These are phyloP conservation scores for Aspergillus hiratsukae DNA, from an alignment of 2,329 filamentous ascomycete species.

Conservation along the genomic window DNA sequence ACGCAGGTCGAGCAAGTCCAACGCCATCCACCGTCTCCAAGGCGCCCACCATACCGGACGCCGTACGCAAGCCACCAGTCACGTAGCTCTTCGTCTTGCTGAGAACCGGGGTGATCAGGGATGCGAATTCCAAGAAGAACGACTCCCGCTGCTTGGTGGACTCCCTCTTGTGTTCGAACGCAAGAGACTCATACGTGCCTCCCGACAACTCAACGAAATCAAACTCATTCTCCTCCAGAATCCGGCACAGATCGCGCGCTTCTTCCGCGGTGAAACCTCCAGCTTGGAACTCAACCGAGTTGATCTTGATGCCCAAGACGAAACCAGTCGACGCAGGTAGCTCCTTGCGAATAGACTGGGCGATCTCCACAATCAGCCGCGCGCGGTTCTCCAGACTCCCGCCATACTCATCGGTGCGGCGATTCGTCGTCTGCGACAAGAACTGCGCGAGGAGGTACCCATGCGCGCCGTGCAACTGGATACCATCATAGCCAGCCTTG, in stretches of 20 bases:
- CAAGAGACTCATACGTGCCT: constrained; percentile 55
- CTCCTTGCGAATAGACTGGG: constrained; percentile 29
- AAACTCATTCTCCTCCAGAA: constrained; percentile 30
- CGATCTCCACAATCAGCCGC: constrained; percentile 56
- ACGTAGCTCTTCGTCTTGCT: constrained; percentile 55
- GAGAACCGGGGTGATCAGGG: constrained; percentile 47
- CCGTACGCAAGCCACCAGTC: constrained; percentile 55
- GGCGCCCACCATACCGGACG: constrained; percentile 55
- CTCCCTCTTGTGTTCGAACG: constrained; percentile 50
- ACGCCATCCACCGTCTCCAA: constrained; percentile 57
- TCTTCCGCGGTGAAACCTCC: constrained; percentile 45
- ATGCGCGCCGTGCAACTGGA: constrained; percentile 51
- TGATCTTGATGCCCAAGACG: constrained; percentile 55
- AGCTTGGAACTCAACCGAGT: constrained; percentile 55
- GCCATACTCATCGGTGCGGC: constrained; percentile 61
- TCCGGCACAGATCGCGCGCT: constrained; percentile 39
- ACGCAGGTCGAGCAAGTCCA: constrained; percentile 52
- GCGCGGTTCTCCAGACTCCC: constrained; percentile 62
- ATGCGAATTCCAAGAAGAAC: constrained; percentile 59
- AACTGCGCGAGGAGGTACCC: constrained; percentile 58
- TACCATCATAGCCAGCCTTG: constrained; percentile 57
- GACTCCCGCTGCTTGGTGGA: constrained; percentile 54
- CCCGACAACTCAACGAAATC: constrained; percentile 56
- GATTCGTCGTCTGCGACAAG: constrained; percentile 48
- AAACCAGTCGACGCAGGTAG: constrained; percentile 29